Evolutionary conservation across 345 rosid genomes (phyloP).

Genomic region (Arabis hirsuta): DNA sequence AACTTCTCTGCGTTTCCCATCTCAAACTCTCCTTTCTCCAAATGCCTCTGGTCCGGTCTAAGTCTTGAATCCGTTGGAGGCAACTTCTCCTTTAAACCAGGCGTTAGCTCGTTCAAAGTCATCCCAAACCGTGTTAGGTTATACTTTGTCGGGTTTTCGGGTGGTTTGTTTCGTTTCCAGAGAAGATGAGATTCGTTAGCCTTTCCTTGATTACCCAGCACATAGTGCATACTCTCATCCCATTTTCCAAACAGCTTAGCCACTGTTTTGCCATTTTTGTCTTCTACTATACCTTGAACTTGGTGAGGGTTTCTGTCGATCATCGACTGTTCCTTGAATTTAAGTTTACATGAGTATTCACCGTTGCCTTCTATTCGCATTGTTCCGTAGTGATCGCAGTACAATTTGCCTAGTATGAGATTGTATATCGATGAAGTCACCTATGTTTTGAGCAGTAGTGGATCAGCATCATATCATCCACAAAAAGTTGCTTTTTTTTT

Average conservation of each 20-base stretch:
- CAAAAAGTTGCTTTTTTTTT: background rate
- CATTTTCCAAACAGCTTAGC: slow-evolving; percentile 54
- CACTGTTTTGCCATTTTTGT: slow-evolving; percentile 46
- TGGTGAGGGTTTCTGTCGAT: slow-evolving; percentile 98
- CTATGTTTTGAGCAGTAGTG: background rate
- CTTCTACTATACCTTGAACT: slow-evolving; percentile 63
- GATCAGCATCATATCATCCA: background rate
- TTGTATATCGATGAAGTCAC: slow-evolving; percentile 99
- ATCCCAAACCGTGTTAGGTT: slow-evolving; percentile 48
- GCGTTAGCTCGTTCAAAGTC: slow-evolving; percentile 51
- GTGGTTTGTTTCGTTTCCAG: slow-evolving; percentile 47
- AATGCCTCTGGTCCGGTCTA: slow-evolving; percentile 50
- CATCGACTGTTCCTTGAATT: slow-evolving; percentile 97
- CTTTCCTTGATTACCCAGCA: slow-evolving; percentile 40
- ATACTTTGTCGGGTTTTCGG: slow-evolving; percentile 43
- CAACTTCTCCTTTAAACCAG: slow-evolving; percentile 50
- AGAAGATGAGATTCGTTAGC: slow-evolving; percentile 41
- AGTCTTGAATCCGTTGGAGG: slow-evolving; percentile 59
- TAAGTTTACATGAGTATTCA: slow-evolving; percentile 86
- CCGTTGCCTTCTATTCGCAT: slow-evolving; percentile 80
- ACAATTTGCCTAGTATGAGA: slow-evolving; percentile 92
- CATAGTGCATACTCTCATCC: slow-evolving; percentile 52
- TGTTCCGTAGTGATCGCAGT: slow-evolving; percentile 98
- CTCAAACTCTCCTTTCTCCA: slow-evolving; percentile 53
- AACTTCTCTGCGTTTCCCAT: slow-evolving; percentile 52